A percentile compares a stretch with the other conserved stretches of the same genome.
phyloP scores from a whole-genome alignment of 306 rosid genomes.

The Rosa lucieae region DNA sequence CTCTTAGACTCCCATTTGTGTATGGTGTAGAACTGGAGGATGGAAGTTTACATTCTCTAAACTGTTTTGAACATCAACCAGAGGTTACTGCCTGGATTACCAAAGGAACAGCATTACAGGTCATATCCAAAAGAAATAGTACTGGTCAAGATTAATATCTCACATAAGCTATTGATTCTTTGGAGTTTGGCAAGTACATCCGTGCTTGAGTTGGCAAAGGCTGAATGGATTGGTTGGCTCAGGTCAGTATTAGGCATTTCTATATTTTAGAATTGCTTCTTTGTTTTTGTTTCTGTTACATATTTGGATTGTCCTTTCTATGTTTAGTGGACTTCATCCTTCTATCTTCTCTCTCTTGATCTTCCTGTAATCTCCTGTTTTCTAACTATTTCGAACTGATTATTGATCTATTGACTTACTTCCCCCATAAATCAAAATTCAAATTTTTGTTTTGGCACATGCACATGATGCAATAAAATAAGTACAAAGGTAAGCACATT shows the following conservation, averaged over 20 bases:
- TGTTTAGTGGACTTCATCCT: not conserved
- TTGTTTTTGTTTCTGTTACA: not conserved
- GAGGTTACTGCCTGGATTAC: conserved; percentile 85
- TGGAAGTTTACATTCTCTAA: conserved; percentile 64
- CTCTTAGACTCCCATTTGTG: conserved; percentile 80
- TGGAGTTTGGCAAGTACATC: conserved; percentile 18
- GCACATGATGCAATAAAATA: not conserved
- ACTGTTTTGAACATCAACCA: conserved; percentile 74
- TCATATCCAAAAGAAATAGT: conserved; percentile 57
- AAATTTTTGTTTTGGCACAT: not conserved
- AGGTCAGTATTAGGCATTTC: conserved; percentile 28
- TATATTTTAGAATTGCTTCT: not conserved
- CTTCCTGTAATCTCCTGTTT: not conserved
- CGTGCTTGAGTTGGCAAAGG: conserved; percentile 19
- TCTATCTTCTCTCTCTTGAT: not conserved
- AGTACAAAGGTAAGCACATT: not conserved
- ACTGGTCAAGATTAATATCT: conserved; percentile 49
- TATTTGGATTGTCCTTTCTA: not conserved
- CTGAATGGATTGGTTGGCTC: conserved; percentile 27
- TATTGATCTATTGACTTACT: not conserved
- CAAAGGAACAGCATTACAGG: conserved; percentile 71
- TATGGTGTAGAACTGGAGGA: conserved; percentile 79
- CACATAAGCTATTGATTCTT: conserved; percentile 30
- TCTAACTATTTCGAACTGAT: not conserved
- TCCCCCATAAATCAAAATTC: not conserved